Percentiles rank a stretch among this genome's conserved stretches.
Conservation (phyloP, 352 stramenopile genomes). For the Globisporangium rhizosaccharum region DNA sequence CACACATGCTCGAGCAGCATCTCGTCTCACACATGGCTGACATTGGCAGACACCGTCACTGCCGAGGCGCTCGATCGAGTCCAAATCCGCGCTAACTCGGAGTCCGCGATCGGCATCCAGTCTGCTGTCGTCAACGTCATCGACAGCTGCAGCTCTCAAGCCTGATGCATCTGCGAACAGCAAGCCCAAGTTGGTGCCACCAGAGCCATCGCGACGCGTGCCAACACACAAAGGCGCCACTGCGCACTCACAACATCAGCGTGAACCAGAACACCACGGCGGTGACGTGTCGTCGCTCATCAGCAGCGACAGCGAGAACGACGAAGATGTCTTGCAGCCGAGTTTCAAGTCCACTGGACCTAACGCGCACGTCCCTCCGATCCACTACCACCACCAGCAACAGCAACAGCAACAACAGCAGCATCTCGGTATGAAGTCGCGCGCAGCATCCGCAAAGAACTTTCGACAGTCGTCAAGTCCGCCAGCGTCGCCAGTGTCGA, state of each 20-base stretch:
- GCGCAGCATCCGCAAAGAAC: neutral
- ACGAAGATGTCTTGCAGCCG: conserved; percentile 57
- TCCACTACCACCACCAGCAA: conserved; percentile 10
- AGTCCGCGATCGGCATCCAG: conserved; percentile 18
- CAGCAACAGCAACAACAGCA: neutral
- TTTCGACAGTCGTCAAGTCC: conserved; percentile 21
- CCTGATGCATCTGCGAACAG: neutral
- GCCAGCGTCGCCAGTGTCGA: conserved; percentile 41
- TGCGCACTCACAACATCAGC: conserved; percentile 1
- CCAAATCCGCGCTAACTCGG: conserved; percentile 19
- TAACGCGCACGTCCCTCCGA: neutral
- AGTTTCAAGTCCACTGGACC: conserved; percentile 39
- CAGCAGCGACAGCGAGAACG: conserved; percentile 72
- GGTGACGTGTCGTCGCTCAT: conserved; percentile 73
- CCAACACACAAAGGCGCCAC: conserved; percentile 2
- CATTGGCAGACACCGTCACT: neutral
- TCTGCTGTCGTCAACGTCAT: conserved; percentile 6
- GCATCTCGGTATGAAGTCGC: neutral
- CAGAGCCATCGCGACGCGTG: neutral
- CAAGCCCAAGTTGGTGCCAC: neutral
- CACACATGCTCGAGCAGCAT: neutral
- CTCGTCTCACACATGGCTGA: conserved; percentile 1
- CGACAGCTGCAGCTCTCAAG: neutral
- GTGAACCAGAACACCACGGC: conserved; percentile 20
- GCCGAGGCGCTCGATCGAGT: conserved; percentile 13